Evolutionary conservation across 164 flowering plant species (phyloP).

Genomic region (Chimonanthus salicifolius): DNA sequence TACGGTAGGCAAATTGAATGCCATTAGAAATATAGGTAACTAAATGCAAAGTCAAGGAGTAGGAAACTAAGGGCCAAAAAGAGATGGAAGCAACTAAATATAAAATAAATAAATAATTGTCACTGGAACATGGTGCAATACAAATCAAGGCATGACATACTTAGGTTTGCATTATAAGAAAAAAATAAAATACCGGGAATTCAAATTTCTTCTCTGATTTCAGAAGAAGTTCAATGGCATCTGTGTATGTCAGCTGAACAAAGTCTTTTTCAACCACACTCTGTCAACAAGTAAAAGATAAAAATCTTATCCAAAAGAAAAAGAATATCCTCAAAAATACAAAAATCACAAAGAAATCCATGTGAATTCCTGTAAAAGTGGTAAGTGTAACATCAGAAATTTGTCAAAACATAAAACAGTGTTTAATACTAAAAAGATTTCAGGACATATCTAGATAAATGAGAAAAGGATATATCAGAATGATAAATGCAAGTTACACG

Average conservation of each 20-base stretch:
- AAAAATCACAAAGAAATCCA: background rate
- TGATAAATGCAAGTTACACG: slow-evolving; percentile 5
- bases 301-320: background rate
- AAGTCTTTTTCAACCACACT: slow-evolving; percentile 81
- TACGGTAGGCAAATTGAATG: too few species aligned
- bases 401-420: background rate
- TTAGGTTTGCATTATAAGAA: background rate
- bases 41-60: too few species aligned
- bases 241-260: slow-evolving; percentile 84
- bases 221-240: slow-evolving; percentile 80
- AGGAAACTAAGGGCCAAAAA: background rate
- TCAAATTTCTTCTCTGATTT: slow-evolving; percentile 81
- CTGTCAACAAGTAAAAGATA: slow-evolving; percentile 30
- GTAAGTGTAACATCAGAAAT: too few species aligned
- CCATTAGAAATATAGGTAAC: too few species aligned
- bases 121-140: background rate
- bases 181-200: slow-evolving; percentile 55
- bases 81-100: background rate
- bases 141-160: background rate
- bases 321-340: background rate
- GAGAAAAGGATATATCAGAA: background rate
- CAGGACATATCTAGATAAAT: background rate
- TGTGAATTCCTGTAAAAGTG: slow-evolving; percentile 3
- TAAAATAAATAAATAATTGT: background rate
- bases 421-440: background rate